These are phyloP conservation scores for Populus trichocarpa DNA, from an alignment of 441 rosid genomes.

Conservation along the genomic window DNA sequence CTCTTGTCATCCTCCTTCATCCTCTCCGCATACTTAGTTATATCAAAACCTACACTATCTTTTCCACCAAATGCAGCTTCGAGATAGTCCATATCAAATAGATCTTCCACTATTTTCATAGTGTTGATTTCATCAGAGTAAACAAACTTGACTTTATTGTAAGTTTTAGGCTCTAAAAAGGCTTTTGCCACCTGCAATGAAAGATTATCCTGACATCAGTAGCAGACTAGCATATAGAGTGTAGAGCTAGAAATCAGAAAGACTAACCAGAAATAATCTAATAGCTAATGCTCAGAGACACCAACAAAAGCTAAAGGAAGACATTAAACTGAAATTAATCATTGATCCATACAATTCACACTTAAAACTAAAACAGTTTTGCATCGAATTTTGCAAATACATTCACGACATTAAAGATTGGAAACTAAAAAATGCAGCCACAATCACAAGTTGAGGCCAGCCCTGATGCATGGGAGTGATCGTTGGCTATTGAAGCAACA, in stretches of 20 bases:
- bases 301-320: neutral
- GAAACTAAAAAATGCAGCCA: neutral
- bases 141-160: slow-evolving; percentile 86
- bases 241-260: neutral
- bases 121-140: slow-evolving; percentile 60
- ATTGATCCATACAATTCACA: neutral
- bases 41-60: slow-evolving; percentile 49
- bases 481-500: neutral
- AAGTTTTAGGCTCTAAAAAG: slow-evolving; percentile 81
- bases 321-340: neutral
- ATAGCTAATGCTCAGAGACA: neutral
- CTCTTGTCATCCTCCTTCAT: slow-evolving; percentile 88
- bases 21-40: slow-evolving; percentile 64
- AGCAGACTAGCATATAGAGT: neutral
- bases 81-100: slow-evolving; percentile 65
- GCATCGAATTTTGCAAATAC: neutral
- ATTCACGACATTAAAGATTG: neutral
- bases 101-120: slow-evolving; percentile 70
- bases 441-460: neutral
- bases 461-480: neutral
- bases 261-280: neutral
- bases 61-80: slow-evolving; percentile 86
- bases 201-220: slow-evolving; percentile 3
- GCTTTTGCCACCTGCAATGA: slow-evolving; percentile 72
- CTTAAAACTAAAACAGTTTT: neutral